Conservation (phyloP, 495 filamentous ascomycete genomes). For the Xylaria bambusicola region DNA sequence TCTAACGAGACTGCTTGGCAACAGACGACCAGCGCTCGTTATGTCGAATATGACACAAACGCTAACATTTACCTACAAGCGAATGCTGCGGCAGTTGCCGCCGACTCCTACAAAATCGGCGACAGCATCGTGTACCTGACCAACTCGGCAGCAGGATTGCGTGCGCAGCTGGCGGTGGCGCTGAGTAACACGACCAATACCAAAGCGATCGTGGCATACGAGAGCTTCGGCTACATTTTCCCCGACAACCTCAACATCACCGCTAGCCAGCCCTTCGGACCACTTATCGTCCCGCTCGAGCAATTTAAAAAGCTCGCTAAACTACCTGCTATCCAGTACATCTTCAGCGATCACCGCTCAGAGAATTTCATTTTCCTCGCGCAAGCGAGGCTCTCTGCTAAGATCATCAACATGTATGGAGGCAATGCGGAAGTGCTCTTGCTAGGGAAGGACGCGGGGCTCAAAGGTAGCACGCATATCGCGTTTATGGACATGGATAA, state of each 20-base stretch:
- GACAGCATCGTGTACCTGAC: slow-evolving; percentile 45
- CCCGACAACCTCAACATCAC: slow-evolving; percentile 44
- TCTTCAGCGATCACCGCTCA: slow-evolving; percentile 48
- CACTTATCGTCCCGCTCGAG: slow-evolving; percentile 41
- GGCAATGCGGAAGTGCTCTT: slow-evolving; percentile 47
- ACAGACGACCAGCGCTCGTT: slow-evolving; percentile 44
- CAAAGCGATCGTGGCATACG: slow-evolving; percentile 51
- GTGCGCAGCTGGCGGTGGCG: slow-evolving; percentile 44
- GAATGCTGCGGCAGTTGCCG: slow-evolving; percentile 43
- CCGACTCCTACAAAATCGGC: slow-evolving; percentile 47
- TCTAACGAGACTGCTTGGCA: slow-evolving; percentile 40
- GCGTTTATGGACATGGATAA: slow-evolving; percentile 51
- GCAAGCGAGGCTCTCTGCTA: slow-evolving; percentile 36
- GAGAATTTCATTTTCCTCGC: slow-evolving; percentile 33
- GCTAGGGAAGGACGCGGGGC: slow-evolving; percentile 39
- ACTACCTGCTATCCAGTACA: slow-evolving; percentile 45
- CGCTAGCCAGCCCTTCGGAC: slow-evolving; percentile 34
- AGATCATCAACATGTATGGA: slow-evolving; percentile 48
- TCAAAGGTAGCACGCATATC: slow-evolving; percentile 49
- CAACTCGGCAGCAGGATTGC: slow-evolving; percentile 48
- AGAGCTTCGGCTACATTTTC: slow-evolving; percentile 47
- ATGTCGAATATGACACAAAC: slow-evolving; percentile 46
- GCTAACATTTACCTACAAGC: slow-evolving; percentile 43
- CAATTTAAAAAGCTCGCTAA: slow-evolving; percentile 50
- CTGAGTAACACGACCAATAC: slow-evolving; percentile 47